Conservation (phyloP, 129 eudicot species). For the Escallonia herrerae region DNA sequence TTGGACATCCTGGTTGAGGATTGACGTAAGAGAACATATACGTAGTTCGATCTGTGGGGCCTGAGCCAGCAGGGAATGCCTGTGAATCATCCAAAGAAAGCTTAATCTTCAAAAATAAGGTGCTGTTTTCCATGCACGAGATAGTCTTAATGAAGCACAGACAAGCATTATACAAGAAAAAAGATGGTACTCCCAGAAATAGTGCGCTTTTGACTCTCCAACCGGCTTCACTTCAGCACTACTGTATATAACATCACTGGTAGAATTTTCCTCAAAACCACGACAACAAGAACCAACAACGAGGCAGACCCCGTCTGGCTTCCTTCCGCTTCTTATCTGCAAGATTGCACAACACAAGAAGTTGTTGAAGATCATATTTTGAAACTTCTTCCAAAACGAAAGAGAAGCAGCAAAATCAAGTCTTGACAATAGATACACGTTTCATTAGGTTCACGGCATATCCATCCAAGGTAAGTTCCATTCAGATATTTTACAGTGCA, state of each 20-base stretch:
- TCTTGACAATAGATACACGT: too few species aligned
- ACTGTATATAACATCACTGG: constrained; percentile 82
- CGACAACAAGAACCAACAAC: constrained; percentile 94
- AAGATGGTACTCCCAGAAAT: constrained; percentile 78
- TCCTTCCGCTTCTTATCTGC: constrained; percentile 80
- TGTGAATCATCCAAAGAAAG: constrained; percentile 17
- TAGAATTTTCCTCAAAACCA: constrained; percentile 64
- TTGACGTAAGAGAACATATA: constrained; percentile 91
- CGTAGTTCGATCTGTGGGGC: constrained; percentile 85
- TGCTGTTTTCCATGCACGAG: too few species aligned
- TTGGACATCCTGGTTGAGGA: constrained; percentile 82
- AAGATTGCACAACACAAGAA: constrained; percentile 4
- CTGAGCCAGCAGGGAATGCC: constrained; percentile 99
- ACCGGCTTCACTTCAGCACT: constrained; percentile 66
- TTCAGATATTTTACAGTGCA: not conserved
- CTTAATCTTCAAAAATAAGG: not conserved
- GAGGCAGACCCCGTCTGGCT: constrained; percentile 97
- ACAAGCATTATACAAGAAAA: not conserved
- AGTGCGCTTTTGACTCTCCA: constrained; percentile 75
- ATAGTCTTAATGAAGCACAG: too few species aligned
- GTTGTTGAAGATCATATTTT: not conserved
- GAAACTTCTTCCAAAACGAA: too few species aligned
- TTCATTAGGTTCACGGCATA: too few species aligned
- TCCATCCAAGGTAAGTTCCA: not conserved
- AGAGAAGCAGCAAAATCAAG: too few species aligned